These are phyloP conservation scores for Cylindricascospora bacillispora DNA, from an alignment of 1,139 yeast species.

Conservation along the genomic window DNA sequence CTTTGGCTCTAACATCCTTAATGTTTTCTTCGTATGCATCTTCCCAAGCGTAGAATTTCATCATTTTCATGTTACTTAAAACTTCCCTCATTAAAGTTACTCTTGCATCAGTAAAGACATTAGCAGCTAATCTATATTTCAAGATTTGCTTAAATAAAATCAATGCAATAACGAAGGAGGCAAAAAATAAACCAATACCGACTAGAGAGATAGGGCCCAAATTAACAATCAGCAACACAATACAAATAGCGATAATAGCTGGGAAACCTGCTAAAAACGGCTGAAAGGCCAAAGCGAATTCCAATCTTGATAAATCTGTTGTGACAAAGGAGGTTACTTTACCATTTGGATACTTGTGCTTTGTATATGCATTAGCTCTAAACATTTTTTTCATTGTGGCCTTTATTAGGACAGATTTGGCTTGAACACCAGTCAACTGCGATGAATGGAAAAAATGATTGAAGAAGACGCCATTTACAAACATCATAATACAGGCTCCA, in stretches of 20 bases:
- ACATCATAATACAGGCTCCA: conserved; percentile 38
- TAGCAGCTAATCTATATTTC: conserved; percentile 34
- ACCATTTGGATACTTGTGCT: conserved; percentile 49
- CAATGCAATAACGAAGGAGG: conserved; percentile 24
- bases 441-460: conserved; percentile 55
- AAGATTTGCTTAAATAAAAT: conserved; percentile 31
- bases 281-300: conserved; percentile 60
- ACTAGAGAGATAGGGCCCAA: conserved; percentile 65
- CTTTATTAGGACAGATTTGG: conserved; percentile 52
- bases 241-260: conserved; percentile 43
- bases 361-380: conserved; percentile 45
- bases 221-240: conserved; percentile 53
- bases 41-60: conserved; percentile 50
- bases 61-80: conserved; percentile 38
- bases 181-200: conserved; percentile 44
- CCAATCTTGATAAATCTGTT: conserved; percentile 69
- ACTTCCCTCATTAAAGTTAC: conserved; percentile 40
- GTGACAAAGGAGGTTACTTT: conserved; percentile 63
- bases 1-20: conserved; percentile 33
- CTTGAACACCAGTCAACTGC: conserved; percentile 54
- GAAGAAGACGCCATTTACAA: conserved; percentile 37
- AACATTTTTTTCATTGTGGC: conserved; percentile 57
- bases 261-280: conserved; percentile 55
- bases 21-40: conserved; percentile 40
- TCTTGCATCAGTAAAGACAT: conserved; percentile 37